Conservation (phyloP, 129 eudicot genomes). For the Escallonia herrerae region DNA sequence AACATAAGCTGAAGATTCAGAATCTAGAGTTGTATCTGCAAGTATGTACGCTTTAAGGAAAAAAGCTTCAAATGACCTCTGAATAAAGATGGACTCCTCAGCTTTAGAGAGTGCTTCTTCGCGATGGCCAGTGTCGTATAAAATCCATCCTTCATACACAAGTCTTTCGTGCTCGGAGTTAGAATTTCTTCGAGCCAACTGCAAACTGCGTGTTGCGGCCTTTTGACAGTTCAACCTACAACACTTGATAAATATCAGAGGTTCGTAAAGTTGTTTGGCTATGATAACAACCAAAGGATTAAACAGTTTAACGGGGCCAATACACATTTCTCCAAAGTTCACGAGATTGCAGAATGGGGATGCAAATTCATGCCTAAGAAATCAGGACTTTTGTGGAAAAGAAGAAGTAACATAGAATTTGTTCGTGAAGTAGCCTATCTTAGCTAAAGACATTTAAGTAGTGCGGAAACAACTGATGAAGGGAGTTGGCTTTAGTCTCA, state of each 20-base stretch:
- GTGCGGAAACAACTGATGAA: too few species aligned
- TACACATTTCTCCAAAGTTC: too few species aligned
- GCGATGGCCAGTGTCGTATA: slow-evolving; percentile 66
- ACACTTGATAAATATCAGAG: not conserved
- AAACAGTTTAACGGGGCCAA: too few species aligned
- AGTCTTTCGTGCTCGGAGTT: slow-evolving; percentile 49
- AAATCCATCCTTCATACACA: slow-evolving; percentile 78
- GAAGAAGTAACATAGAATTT: too few species aligned
- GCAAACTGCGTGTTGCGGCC: slow-evolving; percentile 70
- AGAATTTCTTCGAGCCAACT: slow-evolving; percentile 59
- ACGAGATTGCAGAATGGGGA: too few species aligned
- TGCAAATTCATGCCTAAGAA: too few species aligned
- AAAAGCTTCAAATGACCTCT: slow-evolving; percentile 75
- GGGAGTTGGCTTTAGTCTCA: too few species aligned
- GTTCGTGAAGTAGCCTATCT: too few species aligned
- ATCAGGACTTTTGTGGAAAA: too few species aligned
- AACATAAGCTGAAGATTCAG: slow-evolving; percentile 56
- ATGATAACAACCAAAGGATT: too few species aligned
- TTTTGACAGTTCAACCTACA: slow-evolving; percentile 75
- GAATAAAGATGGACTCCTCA: slow-evolving; percentile 50
- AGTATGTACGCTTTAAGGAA: slow-evolving; percentile 66
- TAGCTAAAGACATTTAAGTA: too few species aligned
- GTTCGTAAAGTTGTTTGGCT: not conserved
- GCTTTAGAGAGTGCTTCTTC: slow-evolving; percentile 74
- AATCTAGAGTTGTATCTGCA: slow-evolving; percentile 56